These are phyloP conservation scores for Candida alai DNA, from an alignment of 805 yeast species.

Conservation along the genomic window DNA sequence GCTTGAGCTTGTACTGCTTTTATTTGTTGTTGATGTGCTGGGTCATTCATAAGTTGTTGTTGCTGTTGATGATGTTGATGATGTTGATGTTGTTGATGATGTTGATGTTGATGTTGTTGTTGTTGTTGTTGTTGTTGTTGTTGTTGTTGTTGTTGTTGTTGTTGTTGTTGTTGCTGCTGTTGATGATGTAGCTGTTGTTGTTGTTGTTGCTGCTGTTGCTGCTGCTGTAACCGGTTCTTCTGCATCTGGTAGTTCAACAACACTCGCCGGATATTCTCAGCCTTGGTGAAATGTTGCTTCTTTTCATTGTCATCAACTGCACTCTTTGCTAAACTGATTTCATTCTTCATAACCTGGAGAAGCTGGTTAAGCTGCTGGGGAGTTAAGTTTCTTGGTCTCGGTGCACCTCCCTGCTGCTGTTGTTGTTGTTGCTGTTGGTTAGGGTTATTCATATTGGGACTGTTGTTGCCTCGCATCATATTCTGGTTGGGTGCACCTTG, in stretches of 20 bases:
- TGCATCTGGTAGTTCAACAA: conserved; percentile 53
- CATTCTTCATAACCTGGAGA: conserved; percentile 50
- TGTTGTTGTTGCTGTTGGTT: background rate
- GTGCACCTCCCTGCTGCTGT: background rate
- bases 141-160: conserved; percentile 23
- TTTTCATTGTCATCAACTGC: conserved; percentile 57
- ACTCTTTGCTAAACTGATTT: conserved; percentile 57
- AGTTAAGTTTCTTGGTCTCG: conserved; percentile 6
- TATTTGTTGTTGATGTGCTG: conserved; percentile 21
- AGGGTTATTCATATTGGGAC: conserved; percentile 1
- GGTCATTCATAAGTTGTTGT: conserved; percentile 15
- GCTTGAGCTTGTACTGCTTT: conserved; percentile 20
- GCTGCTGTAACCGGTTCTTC: conserved; percentile 22
- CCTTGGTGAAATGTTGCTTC: conserved; percentile 56
- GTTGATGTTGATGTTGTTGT: conserved; percentile 18
- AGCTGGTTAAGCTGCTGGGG: conserved; percentile 11
- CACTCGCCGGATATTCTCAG: conserved; percentile 59
- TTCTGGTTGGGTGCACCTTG: conserved; percentile 4
- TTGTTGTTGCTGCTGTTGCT: conserved; percentile 11
- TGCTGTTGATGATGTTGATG: conserved; percentile 18
- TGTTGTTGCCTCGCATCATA: conserved; percentile 2
- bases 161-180: conserved; percentile 33
- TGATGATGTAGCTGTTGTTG: conserved; percentile 13
- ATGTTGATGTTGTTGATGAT: conserved; percentile 21
- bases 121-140: conserved; percentile 19